Base-by-base conservation (phyloP, 306 rosid species). In the Senna siamea region DNA sequence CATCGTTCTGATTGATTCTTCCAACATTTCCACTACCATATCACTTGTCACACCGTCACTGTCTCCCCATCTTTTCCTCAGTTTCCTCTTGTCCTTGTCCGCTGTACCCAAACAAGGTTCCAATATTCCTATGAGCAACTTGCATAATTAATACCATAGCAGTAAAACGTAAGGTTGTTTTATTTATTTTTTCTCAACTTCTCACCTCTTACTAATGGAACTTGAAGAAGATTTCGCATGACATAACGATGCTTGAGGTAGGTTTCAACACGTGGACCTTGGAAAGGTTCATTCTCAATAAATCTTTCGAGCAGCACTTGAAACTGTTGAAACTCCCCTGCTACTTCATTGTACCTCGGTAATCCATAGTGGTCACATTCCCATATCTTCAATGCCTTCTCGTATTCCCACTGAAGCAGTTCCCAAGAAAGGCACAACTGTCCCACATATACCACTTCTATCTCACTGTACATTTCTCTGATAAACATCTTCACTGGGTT, bases 381-480 rank as follows among this genome's bases (percentile, higher is more conserved):
- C 85, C 80, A 90, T 69, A 88, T 51, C 70, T 85, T 86, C 56
- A 82, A 64, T 37, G 88, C 87, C 70, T 89, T 91, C 59, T 79
- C 80, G 35, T 82, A 86, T 72, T 94, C 95, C 97, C 97, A 94
- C 17, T 75, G 80, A 52, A 91, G 93, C 28, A 91, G 82, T 74
- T 94, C 98, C 98, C 98, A 94, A 12, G 97, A 94, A 64, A 94
- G 96, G 73, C 98, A 89, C 40, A 85, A 72, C 17, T 94, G 98
- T 12, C 97, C 98, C 75, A 91, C 97, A 44, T 94, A 94, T 1
- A 94, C 94, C 66, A 80, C 60, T 81, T 94, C 98, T 70, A 89
- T 79, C 53, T 94, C 98, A 58, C 88, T 66, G 52, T 73, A 82
- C 60, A 91, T 62, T n/a, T 85, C 89, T 57, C 74, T 82, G 4